Percentiles rank a stretch among this genome's conserved stretches.
Conservation (phyloP, 2,329 filamentous ascomycete genomes). For the Trichoderma breve region DNA sequence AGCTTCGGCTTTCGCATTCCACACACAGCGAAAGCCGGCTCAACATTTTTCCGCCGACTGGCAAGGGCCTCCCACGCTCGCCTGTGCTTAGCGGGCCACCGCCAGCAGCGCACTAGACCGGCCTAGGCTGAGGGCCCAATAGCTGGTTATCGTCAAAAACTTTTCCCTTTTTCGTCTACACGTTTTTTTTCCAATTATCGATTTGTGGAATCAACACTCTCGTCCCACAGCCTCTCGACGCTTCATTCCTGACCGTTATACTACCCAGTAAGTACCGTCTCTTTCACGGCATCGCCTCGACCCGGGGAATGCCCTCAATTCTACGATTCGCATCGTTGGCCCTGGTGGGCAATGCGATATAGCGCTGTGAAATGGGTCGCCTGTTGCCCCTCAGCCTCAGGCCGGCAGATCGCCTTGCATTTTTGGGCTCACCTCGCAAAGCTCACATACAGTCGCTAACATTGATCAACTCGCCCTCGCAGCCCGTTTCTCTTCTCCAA, state of each 20-base stretch:
- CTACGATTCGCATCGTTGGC: not conserved
- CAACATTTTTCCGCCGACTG: conserved; percentile 15
- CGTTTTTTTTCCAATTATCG: conserved; percentile 21
- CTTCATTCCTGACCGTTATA: conserved; percentile 25
- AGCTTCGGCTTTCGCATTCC: not conserved
- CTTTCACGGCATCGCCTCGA: not conserved
- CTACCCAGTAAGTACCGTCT: not conserved
- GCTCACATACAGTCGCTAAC: conserved; percentile 10
- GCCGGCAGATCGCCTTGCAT: not conserved
- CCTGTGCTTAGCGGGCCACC: conserved; percentile 15
- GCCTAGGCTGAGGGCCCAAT: conserved; percentile 25
- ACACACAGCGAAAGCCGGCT: not conserved
- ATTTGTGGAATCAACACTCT: conserved; percentile 20
- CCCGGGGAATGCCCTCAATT: not conserved
- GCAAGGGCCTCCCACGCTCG: conserved; percentile 15
- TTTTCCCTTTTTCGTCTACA: conserved; percentile 27
- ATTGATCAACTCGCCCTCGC: not conserved
- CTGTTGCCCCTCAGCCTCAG: conserved; percentile 19
- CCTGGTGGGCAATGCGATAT: not conserved
- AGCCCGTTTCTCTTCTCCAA: not conserved
- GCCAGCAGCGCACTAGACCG: conserved; percentile 19
- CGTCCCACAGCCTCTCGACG: conserved; percentile 9
- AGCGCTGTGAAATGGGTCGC: conserved; percentile 5
- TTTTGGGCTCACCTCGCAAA: not conserved
- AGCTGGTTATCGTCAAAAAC: conserved; percentile 27